phyloP scores from a whole-genome alignment of 495 filamentous ascomycete genomes.

The Trichoderma gamsii region DNA sequence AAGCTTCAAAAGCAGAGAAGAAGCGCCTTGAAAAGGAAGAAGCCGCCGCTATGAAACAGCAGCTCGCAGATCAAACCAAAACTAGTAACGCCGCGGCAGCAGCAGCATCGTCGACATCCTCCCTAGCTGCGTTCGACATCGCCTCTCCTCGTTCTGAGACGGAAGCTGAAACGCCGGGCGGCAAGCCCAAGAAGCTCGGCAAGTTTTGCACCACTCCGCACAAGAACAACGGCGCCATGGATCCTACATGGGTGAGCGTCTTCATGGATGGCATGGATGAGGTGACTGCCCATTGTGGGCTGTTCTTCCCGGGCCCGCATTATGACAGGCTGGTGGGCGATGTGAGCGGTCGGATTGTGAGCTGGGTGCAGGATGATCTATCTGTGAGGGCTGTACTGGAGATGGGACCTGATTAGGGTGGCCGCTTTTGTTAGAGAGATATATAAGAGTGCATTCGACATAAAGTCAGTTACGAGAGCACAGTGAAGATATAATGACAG shows the following conservation, averaged over 20 bases:
- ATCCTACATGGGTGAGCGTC: constrained; percentile 67
- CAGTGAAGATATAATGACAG: too few relatives aligned
- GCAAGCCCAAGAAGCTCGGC: constrained; percentile 42
- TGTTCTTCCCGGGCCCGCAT: constrained; percentile 64
- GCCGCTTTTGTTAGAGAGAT: background rate
- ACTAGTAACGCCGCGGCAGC: background rate
- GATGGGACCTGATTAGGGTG: background rate
- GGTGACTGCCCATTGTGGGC: constrained; percentile 74
- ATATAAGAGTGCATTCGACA: background rate
- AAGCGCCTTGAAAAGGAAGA: constrained; percentile 18
- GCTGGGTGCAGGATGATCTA: constrained; percentile 62
- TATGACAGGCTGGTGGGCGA: constrained; percentile 76
- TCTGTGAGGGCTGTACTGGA: constrained; percentile 30
- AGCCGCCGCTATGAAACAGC: constrained; percentile 13
- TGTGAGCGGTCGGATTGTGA: constrained; percentile 60
- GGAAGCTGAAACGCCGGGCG: constrained; percentile 17
- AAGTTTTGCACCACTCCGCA: constrained; percentile 75
- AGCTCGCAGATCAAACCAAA: background rate
- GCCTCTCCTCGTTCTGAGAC: background rate
- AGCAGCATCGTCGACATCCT: constrained; percentile 18
- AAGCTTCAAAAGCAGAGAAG: constrained; percentile 24
- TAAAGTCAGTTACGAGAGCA: too few relatives aligned
- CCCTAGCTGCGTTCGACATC: constrained; percentile 13
- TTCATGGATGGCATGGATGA: constrained; percentile 80
- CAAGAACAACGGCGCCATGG: constrained; percentile 39